These are phyloP conservation scores for Phycomyces blakesleeanus DNA, from an alignment of 192 early-diverging fungal species.

Conservation along the genomic window DNA sequence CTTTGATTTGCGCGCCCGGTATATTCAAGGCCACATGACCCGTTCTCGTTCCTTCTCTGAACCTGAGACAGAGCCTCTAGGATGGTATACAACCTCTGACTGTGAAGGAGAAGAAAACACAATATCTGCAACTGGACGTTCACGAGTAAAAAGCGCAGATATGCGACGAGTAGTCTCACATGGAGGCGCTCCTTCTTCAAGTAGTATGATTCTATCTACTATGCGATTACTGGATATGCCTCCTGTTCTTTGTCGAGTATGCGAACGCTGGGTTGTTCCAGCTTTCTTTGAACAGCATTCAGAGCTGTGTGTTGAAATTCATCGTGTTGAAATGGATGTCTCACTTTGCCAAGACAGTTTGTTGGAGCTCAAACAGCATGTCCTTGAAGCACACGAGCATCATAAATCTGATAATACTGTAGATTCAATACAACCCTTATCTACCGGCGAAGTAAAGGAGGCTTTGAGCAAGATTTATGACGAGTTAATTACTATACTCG, in stretches of 20 bases:
- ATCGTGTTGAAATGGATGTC: constrained; percentile 75
- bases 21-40: constrained; percentile 13
- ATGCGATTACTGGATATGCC: constrained; percentile 31
- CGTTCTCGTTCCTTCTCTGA: constrained; percentile 20
- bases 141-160: background rate
- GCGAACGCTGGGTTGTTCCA: constrained; percentile 68
- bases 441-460: constrained; percentile 2
- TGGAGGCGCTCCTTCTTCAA: constrained; percentile 15
- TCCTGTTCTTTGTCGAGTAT: constrained; percentile 72
- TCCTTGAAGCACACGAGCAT: constrained; percentile 26
- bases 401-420: background rate
- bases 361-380: constrained; percentile 50
- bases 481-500: constrained; percentile 39
- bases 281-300: constrained; percentile 74
- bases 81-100: background rate
- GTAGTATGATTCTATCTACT: constrained; percentile 30
- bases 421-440: background rate
- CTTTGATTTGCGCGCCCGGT: no score
- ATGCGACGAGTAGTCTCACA: constrained; percentile 31
- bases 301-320: constrained; percentile 63
- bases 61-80: background rate
- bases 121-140: background rate
- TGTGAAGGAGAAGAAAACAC: background rate
- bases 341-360: constrained; percentile 70
- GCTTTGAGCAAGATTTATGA: constrained; percentile 16